Percentiles rank a stretch among this genome's conserved stretches.
These are phyloP conservation scores for Poronia punctata DNA, from an alignment of 495 filamentous ascomycete species.

Conservation along the genomic window DNA sequence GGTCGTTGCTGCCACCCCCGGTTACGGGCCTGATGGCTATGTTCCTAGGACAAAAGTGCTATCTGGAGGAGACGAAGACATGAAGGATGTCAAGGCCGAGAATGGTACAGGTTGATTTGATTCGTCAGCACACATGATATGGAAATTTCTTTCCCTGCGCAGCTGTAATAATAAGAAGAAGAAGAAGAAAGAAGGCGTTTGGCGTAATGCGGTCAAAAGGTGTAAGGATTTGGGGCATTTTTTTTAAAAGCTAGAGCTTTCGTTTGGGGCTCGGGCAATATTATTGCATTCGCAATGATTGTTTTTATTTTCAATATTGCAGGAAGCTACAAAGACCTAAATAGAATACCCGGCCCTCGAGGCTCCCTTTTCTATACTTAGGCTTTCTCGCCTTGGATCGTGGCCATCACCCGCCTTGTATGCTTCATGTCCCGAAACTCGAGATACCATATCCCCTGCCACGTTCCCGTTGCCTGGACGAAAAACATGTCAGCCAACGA, in stretches of 20 bases:
- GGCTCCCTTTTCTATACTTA: constrained; percentile 11
- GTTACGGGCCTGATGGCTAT: constrained; percentile 45
- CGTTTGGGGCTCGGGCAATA: no score
- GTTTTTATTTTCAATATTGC: no score
- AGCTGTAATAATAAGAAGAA: no score
- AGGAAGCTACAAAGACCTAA: no score
- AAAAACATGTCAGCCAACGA: constrained; percentile 2
- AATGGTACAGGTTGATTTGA: constrained; percentile 16
- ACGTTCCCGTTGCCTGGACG: constrained; percentile 41
- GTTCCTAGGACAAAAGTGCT: constrained; percentile 66
- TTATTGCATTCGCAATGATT: no score
- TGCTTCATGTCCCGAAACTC: constrained; percentile 80
- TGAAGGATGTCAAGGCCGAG: constrained; percentile 30
- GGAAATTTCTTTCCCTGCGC: no score
- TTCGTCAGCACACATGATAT: not conserved
- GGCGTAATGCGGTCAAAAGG: constrained; percentile 12
- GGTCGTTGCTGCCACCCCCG: constrained; percentile 80
- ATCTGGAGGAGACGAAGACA: constrained; percentile 59
- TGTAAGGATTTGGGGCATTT: constrained; percentile 1
- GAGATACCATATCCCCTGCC: constrained; percentile 90
- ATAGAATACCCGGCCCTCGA: not conserved
- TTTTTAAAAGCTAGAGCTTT: no score
- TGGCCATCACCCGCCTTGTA: constrained; percentile 76
- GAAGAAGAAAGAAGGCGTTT: constrained; percentile 25
- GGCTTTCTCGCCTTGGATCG: constrained; percentile 85